Conservation (phyloP, 2,329 filamentous ascomycete genomes). For the Colletotrichum sp. region DNA sequence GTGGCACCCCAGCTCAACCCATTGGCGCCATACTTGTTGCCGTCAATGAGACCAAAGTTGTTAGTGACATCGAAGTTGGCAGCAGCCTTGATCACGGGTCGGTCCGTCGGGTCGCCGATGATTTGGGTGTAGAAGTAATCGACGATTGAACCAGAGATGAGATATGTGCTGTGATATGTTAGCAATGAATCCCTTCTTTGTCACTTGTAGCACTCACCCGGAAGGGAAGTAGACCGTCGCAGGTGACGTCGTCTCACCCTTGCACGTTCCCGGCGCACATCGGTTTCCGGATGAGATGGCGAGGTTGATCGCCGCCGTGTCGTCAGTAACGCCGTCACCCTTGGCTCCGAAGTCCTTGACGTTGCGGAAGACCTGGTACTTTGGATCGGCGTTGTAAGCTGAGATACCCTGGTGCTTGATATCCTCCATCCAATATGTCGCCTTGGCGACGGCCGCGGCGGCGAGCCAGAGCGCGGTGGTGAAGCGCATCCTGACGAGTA, state of each 20-base stretch:
- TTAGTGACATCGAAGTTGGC: conserved; percentile 45
- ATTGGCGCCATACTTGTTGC: conserved; percentile 45
- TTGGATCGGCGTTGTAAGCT: conserved; percentile 47
- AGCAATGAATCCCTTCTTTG: too few species aligned
- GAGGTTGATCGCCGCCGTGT: conserved; percentile 39
- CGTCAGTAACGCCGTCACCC: conserved; percentile 41
- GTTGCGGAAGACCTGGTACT: conserved; percentile 52
- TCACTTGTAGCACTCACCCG: conserved; percentile 31
- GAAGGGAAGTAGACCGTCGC: conserved; percentile 43
- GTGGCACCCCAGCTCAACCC: conserved; percentile 57
- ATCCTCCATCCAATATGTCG: conserved; percentile 47
- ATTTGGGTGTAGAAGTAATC: conserved; percentile 84
- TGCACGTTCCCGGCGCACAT: conserved; percentile 38
- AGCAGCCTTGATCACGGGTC: conserved; percentile 61
- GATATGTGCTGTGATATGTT: conserved; percentile 58
- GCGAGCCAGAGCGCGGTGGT: conserved; percentile 14
- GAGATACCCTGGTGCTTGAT: conserved; percentile 52
- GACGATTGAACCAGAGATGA: conserved; percentile 72
- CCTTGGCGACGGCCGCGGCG: conserved; percentile 20
- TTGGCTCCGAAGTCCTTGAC: conserved; percentile 50
- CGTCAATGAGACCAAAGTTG: conserved; percentile 52
- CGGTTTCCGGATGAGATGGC: conserved; percentile 44
- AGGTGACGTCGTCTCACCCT: conserved; percentile 43
- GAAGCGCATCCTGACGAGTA: conserved; percentile 15
- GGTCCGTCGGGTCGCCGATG: conserved; percentile 69